Base-by-base conservation (phyloP, 768 basidiomycete species). In the Collybia mongolica region DNA sequence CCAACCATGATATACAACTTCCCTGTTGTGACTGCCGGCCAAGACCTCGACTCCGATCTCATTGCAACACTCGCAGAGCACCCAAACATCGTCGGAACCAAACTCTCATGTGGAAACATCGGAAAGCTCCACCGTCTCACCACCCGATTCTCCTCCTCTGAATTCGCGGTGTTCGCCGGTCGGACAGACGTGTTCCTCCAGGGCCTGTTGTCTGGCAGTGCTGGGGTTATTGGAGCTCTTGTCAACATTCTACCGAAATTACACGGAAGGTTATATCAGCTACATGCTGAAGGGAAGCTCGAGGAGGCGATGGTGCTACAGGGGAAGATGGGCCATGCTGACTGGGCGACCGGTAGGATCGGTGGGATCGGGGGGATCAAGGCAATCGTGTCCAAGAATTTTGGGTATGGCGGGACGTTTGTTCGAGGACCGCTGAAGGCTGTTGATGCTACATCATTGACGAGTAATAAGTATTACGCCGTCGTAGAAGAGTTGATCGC, bases 1-100 rank as follows among this genome's bases (percentile, higher is more conserved):
- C 86, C 85, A 2, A 79, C 77, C 6, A 81, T 90, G 80, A 80
- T 93, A 44, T 93, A 93, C 74, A 93, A 93, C 69, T 93, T 92
- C 70, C 88, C 91, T 38, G 75, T 72, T 41, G 89, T 88, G 47
- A 87, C 86, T 12, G 84, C 90, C 0, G 90, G 92, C 12, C 79
- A 88, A 53, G 88, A 95, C 62, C 81, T 95, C 35, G 87, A 91
- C 64, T 91, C 90, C 0, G 90, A 93, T 64, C 76, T 78, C 44
- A 77, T 95, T 59, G 74, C 74, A 44, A 71, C 75, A 15, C 77
- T 94, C 28, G 84, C 87, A 3, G 66, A 77, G 39, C 90, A 92
- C 63, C 88, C 88, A 5, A 93, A 93, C 68, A 90, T 91, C 56
- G 86, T 93, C 52, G 92, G 92, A 51, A 83, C 80, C 44, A 93